Evolutionary conservation across 2,329 filamentous ascomycete species (phyloP), one percentile per base, ranked within the genome.

Genomic region (Cytospora piceicola): DNA sequence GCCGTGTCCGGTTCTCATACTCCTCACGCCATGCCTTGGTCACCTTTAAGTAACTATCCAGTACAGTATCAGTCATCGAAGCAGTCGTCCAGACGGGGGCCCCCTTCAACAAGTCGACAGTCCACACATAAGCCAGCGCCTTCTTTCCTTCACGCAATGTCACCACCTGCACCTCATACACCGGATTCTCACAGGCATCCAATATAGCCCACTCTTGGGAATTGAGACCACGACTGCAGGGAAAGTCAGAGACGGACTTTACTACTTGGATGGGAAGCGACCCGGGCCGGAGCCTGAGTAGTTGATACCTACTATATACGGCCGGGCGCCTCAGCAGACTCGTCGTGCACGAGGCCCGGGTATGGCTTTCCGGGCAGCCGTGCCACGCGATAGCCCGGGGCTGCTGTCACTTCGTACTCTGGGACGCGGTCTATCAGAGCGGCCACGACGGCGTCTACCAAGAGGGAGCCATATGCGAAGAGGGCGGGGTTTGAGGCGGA

Each of bases 361-460:
- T 68, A 69, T 42, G 66, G 61, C 29, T 64, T 58, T 20, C 56
- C 66, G 3, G 66, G 66, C n/a, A 69, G 52, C 4, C 57, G 30
- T 6, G 66, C 64, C 2, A 64, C 66, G n/a, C 68, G 65, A 55
- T 63, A 69, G 0, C 68, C 66, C 4, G 63, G 66, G 2, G 66
- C 67, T 30, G 24, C 34, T 14, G 42, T 64, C 6, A 8, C 2
- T 15, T 56, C 36, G 11, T 64, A 55, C 5, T 63, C 51, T 4
- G 68, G 66, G 1, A 69, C 59, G n/a, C 68, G 66, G 36, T 59
- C 68, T 14, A 69, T 55, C 12, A 69, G 66, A 9, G 66, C 32
- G 3, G 58, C 32, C 24, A 69, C 65, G 7, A 67, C 64, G 15
- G 58, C 36, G 52, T 69, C 65, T 42, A 68, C 39, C 15, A 62